A percentile compares a stretch with the other conserved stretches of the same genome.
phyloP scores from a whole-genome alignment of 2,329 filamentous ascomycete genomes.

The Xylariaceae sp. region DNA sequence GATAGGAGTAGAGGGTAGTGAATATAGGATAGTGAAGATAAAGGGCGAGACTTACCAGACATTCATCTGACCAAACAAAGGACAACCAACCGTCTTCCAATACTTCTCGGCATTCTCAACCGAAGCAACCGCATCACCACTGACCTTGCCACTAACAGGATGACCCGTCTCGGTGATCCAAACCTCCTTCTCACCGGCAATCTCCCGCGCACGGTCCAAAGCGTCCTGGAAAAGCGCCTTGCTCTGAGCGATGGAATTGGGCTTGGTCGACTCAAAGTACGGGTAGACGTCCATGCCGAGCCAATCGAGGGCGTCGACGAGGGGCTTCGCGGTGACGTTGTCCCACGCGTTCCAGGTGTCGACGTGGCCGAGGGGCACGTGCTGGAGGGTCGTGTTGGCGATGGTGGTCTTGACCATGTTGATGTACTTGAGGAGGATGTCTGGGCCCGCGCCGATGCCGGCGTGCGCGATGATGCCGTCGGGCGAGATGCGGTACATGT shows the following conservation, averaged over 20 bases:
- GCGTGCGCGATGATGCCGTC: constrained; percentile 60
- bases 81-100: constrained; percentile 75
- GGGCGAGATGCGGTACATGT: constrained; percentile 75
- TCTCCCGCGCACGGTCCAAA: constrained; percentile 53
- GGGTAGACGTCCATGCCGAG: constrained; percentile 81
- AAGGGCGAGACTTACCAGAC: constrained; percentile 50
- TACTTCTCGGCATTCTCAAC: constrained; percentile 67
- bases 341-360: constrained; percentile 82
- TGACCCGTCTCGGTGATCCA: constrained; percentile 90
- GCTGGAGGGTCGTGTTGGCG: constrained; percentile 53
- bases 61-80: constrained; percentile 57
- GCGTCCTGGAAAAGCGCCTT: constrained; percentile 64
- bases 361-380: constrained; percentile 69
- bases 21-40: too few species aligned
- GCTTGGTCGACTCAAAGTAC: constrained; percentile 69
- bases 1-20: too few species aligned
- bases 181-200: constrained; percentile 61
- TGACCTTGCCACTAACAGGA: constrained; percentile 64
- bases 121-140: constrained; percentile 59
- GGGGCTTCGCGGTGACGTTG: constrained; percentile 64
- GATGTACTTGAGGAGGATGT: constrained; percentile 64
- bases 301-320: constrained; percentile 69
- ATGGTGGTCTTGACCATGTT: constrained; percentile 59
- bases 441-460: constrained; percentile 58
- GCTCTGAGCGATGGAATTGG: constrained; percentile 61